phyloP scores from a whole-genome alignment of 2,329 filamentous ascomycete species.

The Cylindrodendrum hubeiense region DNA sequence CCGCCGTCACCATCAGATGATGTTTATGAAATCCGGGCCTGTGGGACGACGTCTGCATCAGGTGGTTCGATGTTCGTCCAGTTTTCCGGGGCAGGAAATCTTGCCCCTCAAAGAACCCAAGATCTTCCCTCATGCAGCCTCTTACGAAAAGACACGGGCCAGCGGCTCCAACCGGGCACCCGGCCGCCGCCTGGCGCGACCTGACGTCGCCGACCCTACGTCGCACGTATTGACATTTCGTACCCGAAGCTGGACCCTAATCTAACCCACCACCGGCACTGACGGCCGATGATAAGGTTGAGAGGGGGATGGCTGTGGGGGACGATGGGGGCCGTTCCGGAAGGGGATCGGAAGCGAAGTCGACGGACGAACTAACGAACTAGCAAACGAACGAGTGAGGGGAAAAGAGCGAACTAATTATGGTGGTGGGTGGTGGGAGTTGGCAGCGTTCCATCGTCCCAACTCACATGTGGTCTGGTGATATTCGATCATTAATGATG shows the following conservation, averaged over 20 bases:
- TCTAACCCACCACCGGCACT: neutral
- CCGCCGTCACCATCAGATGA: conserved; percentile 43
- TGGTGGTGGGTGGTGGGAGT: conserved; percentile 5
- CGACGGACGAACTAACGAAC: neutral
- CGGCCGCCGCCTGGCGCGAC: conserved; percentile 22
- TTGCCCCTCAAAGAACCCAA: conserved; percentile 29
- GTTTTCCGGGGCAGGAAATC: conserved; percentile 38
- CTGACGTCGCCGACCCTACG: conserved; percentile 12
- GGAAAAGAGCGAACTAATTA: neutral
- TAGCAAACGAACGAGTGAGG: conserved; percentile 3
- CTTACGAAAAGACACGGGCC: conserved; percentile 38
- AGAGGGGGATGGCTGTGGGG: conserved; percentile 4
- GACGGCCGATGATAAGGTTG: conserved; percentile 1
- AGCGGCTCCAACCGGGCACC: conserved; percentile 42
- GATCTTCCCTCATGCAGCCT: conserved; percentile 33
- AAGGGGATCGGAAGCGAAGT: conserved; percentile 14
- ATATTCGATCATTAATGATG: conserved; percentile 17
- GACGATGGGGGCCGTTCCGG: conserved; percentile 5
- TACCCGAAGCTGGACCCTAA: neutral
- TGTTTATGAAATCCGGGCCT: conserved; percentile 29
- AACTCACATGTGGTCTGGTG: conserved; percentile 25
- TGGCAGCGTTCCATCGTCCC: conserved; percentile 21
- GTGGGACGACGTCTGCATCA: conserved; percentile 41
- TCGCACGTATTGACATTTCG: neutral
- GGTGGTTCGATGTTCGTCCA: conserved; percentile 45